Base-by-base conservation (phyloP, 768 basidiomycete species). In the Russula sp. region DNA sequence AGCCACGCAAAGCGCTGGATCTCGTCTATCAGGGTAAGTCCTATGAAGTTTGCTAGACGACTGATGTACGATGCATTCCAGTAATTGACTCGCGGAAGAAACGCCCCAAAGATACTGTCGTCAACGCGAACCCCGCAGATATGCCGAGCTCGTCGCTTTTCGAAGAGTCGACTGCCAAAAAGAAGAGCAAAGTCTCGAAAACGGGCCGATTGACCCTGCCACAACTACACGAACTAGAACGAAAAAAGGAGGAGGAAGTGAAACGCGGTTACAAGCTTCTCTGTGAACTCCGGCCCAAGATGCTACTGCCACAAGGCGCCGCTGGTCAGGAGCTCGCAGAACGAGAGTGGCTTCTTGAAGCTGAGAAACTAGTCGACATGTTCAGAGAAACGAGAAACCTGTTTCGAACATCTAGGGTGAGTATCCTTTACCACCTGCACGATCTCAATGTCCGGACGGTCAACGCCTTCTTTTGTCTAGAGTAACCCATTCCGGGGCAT, bases 311-410 rank as follows among this genome's bases (percentile, higher is more conserved):
- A 7, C 78, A 73, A 10, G 73, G 77, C 14, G 71, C 69, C 2
- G 72, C 71, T 4, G 80, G 79, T 3, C 78, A 82, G 24, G 75
- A 76, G 1, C 82, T 83, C 16, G 83, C 84, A 5, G 78, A 83
- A 62, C 79, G 83, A 57, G 83, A 88, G 69, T 98, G 94, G 90
- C 76, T 96, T 67, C 72, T 87, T 32, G 87, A 92, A 69, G 92
- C 93, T 0, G 91, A 92, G 72, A 88, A 84, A 69, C 78, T 99
- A 52, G 82, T 97, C 4, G 94, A 97, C 65, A 87, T 84, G 73
- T 98, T 94, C 76, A 79, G 96, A 58, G 88, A 94, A 76, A 94
- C 94, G 0, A 82, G 87, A 65, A 84, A 86, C 65, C 72, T 98
- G 67, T 99, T 96, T 72, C 80, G 88, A 69, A 85, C 88, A 2